phyloP scores from a whole-genome alignment of 1,284 basidiomycete genomes.

The Cryptococcus jaspeensis region DNA sequence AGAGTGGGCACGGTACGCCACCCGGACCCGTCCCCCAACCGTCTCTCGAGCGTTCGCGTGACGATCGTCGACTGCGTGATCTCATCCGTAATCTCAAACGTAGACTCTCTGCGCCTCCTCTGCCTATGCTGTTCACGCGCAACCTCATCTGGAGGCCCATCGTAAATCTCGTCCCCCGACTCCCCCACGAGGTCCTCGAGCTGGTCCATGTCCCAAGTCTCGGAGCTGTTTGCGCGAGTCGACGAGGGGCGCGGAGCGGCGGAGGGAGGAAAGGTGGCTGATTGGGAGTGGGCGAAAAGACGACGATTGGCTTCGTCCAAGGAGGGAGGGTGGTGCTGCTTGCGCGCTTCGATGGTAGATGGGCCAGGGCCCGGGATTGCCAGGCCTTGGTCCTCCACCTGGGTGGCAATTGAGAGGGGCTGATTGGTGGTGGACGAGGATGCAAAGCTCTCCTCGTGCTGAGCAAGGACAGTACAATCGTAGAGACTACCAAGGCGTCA shows the following conservation, averaged over 20 bases:
- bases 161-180: slow-evolving; percentile 29
- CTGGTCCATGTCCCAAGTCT: slow-evolving; percentile 26
- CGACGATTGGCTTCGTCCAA: slow-evolving; percentile 12
- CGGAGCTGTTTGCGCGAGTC: slow-evolving; percentile 1
- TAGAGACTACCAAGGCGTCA: slow-evolving; percentile 41
- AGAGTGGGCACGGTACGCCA: neutral
- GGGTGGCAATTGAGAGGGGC: neutral
- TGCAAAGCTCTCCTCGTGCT: slow-evolving; percentile 38
- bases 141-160: slow-evolving; percentile 24
- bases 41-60: slow-evolving; percentile 28
- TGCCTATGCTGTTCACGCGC: slow-evolving; percentile 23
- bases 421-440: slow-evolving; percentile 8
- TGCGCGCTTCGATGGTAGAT: slow-evolving; percentile 5
- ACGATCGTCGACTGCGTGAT: slow-evolving; percentile 43
- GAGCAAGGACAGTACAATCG: slow-evolving; percentile 53
- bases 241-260: neutral
- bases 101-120: slow-evolving; percentile 33
- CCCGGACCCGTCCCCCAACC: neutral
- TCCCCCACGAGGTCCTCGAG: slow-evolving; percentile 41
- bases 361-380: slow-evolving; percentile 15
- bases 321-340: neutral
- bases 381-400: neutral
- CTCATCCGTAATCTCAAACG: slow-evolving; percentile 53
- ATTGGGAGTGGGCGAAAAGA: slow-evolving; percentile 2
- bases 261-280: neutral